Base-by-base conservation (phyloP, 768 basidiomycete species). In the Cystobasidium onofrii region DNA sequence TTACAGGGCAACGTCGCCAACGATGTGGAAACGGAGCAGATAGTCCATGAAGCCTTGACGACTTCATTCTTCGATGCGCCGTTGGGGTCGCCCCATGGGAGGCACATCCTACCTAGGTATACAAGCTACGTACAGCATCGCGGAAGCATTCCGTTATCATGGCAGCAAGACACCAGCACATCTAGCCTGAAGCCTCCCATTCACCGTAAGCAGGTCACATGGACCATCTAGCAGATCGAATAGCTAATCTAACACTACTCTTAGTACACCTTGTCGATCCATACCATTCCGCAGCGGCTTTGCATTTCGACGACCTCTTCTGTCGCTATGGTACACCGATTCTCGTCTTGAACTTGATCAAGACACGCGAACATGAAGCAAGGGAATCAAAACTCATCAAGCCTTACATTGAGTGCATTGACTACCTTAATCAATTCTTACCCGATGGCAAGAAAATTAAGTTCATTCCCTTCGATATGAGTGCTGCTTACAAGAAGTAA, bases 11-110 rank as follows among this genome's bases (percentile, higher is more conserved):
- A 94, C 79, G 95, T 98, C 12, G 95, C 95, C 1, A 99, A 99
- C 79, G 96, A 98, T 81, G 96, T 99, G 1, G 96, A 99, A 82
- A 96, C 93, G 0, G 96, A 99, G 80, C 96, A 99, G 79, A 95
- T 99, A 64, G 91, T 95, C 0, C 90, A 89, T 9, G 93, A 95
- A 79, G 89, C 90, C 0, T 80, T 91, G 4, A 94, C 90, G 0
- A 94, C 92, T 0, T 87, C 92, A 0, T 94, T 96, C 75, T 67
- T 76, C 52, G 46, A 54, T 0, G 75, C 74, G 10, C 36, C 34
- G n/a, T 29, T 57, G 7, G 41, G 36, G 31, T 36, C 29, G 0
- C 50, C 34, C 4, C 46, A 44, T 23, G 20, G 17, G 17, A 31
- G 70, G 1, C 23, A 34, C 50, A 73, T 88, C 0, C 90, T 87